A percentile compares a stretch with the other conserved stretches of the same genome.
phyloP scores from a whole-genome alignment of 2,329 filamentous ascomycete species.

The Colletotrichum sp. region DNA sequence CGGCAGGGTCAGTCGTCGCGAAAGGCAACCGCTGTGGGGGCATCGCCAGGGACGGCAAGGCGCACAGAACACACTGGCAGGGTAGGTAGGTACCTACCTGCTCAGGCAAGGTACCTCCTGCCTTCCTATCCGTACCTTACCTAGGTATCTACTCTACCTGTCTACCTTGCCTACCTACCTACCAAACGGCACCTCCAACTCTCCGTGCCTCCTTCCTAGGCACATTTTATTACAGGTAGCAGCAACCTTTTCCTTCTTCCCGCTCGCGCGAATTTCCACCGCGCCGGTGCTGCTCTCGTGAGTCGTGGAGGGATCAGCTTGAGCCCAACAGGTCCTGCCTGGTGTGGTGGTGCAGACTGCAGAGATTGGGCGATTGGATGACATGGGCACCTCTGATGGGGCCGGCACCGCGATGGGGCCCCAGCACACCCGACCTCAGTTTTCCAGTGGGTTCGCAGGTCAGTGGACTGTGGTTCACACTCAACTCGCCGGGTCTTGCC shows the following conservation, averaged over 20 bases:
- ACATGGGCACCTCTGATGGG: neutral
- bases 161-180: neutral
- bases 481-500: neutral
- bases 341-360: neutral
- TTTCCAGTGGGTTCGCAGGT: constrained; percentile 2
- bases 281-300: neutral
- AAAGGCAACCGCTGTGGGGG: constrained; percentile 3
- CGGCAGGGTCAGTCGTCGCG: constrained; percentile 7
- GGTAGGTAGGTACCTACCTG: neutral
- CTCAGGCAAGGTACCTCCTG: neutral
- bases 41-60: neutral
- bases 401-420: neutral
- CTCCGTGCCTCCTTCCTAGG: neutral
- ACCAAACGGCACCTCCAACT: neutral
- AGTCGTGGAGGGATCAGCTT: neutral
- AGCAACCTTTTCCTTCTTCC: neutral
- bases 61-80: neutral
- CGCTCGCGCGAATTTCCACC: neutral
- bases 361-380: constrained; percentile 10
- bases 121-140: neutral
- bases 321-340: neutral
- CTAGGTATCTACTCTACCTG: neutral
- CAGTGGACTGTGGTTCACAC: neutral
- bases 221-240: neutral
- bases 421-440: neutral